Base-by-base conservation (phyloP, 257 asterid genomes). In the Nyctanthes arbortristis region DNA sequence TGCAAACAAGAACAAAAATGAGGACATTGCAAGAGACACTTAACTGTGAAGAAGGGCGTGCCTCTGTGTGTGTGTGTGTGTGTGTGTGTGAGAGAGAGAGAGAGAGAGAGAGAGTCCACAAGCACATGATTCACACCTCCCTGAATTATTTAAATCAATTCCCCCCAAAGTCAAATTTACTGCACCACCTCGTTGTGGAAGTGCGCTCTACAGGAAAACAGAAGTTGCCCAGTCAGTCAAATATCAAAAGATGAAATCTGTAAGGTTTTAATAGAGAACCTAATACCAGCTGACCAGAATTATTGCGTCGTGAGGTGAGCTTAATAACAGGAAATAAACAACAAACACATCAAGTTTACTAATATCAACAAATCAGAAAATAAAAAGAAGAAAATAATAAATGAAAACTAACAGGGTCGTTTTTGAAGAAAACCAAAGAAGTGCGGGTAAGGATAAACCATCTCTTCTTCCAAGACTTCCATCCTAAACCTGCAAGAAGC, bases 391-490 rank as follows among this genome's bases (percentile, higher is more conserved):
- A 31, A 72, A 69, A 29, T 72, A 39, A 34, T 64, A 62, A 56
- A 25, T 27, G 47, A 54, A 77, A 69, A 63, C 73, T 34, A 34
- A 77, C 61, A 65, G 98, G 96, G 59, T 92, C 96, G 68, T 85
- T 92, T 90, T 92, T 92, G 91, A 92, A 89, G 82, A 89, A 89
- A 65, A 92, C 96, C 91, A 92, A 80, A 20, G 98, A 92, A 72
- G 96, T 88, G 39, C 96, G 96, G 9, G 96, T 92, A 43, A 92
- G 96, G 82, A 92, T 89, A 75, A 92, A 92, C 98, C 96, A 92
- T 14, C 98, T 88, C 78, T 86, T 92, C 84, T 92, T 92, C 98
- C 98, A 92, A 37, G 96, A 89, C 85, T 84, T 92, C 98, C 98
- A 89, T 52, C 98, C 96, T 80, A 92, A 75, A 64, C 98, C 98